These are phyloP conservation scores for Coemansia sp. DNA, from an alignment of 192 early-diverging fungal genomes.

Conservation along the genomic window DNA sequence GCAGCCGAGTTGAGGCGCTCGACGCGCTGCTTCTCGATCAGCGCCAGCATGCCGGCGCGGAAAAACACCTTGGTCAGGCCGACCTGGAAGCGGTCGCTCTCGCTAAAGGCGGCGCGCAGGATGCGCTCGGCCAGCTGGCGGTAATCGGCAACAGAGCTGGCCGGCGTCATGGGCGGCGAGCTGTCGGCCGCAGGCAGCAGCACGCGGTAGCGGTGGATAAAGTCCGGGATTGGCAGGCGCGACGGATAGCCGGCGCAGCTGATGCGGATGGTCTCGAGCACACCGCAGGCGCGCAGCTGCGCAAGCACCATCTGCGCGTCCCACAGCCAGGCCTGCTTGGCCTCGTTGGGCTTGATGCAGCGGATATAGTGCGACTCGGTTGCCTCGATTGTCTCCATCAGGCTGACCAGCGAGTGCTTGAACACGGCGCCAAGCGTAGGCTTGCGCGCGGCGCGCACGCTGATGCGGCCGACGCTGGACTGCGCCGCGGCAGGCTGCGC, in stretches of 20 bases:
- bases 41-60: constrained; percentile 85
- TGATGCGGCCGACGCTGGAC: constrained; percentile 2
- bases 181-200: constrained; percentile 34
- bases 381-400: constrained; percentile 92
- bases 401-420: constrained; percentile 84
- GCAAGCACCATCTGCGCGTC: constrained; percentile 92
- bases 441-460: constrained; percentile 60
- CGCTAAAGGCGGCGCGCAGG: constrained; percentile 64
- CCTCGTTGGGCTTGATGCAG: constrained; percentile 98
- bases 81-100: constrained; percentile 87
- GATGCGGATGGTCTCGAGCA: constrained; percentile 98
- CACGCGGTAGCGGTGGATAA: constrained; percentile 80
- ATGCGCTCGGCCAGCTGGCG: constrained; percentile 62
- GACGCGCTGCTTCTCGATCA: constrained; percentile 78
- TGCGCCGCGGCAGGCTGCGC: neutral
- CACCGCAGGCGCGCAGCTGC: constrained; percentile 97
- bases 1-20: constrained; percentile 80
- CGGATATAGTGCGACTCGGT: constrained; percentile 97
- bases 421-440: constrained; percentile 96
- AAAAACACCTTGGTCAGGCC: constrained; percentile 98
- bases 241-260: constrained; percentile 97
- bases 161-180: constrained; percentile 53
- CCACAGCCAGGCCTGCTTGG: constrained; percentile 86
- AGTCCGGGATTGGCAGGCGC: constrained; percentile 82
- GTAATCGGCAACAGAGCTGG: constrained; percentile 46